These are phyloP conservation scores for Babesia microti DNA, from an alignment of 169 alveolate species.

Conservation along the genomic window DNA sequence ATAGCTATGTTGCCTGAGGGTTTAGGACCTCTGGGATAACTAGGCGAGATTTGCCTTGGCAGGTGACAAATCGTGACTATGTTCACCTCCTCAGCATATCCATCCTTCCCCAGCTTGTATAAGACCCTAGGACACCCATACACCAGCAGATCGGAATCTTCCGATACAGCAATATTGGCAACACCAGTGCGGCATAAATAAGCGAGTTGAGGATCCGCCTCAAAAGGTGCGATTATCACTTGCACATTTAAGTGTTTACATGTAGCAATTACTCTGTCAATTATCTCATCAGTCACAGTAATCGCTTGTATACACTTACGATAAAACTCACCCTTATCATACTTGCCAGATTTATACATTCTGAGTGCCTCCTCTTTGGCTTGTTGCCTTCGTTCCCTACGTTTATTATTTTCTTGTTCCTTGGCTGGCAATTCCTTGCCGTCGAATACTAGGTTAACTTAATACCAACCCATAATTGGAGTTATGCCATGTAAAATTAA, in stretches of 20 bases:
- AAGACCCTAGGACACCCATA: slow-evolving; percentile 83
- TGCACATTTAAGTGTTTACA: slow-evolving; percentile 60
- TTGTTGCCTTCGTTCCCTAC: slow-evolving; percentile 55
- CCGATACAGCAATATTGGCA: slow-evolving; percentile 76
- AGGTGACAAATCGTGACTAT: background rate
- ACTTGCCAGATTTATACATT: slow-evolving; percentile 37
- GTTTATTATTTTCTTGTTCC: slow-evolving; percentile 42
- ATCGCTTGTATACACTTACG: slow-evolving; percentile 63
- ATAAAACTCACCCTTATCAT: slow-evolving; percentile 39
- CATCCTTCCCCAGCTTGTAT: slow-evolving; percentile 62
- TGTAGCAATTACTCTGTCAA: slow-evolving; percentile 38
- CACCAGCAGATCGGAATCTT: slow-evolving; percentile 88
- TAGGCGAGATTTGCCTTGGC: background rate
- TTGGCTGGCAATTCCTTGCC: slow-evolving; percentile 69
- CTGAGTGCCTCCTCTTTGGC: slow-evolving; percentile 57
- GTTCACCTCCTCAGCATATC: slow-evolving; percentile 51
- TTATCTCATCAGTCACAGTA: slow-evolving; percentile 55
- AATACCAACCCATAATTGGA: slow-evolving; percentile 55
- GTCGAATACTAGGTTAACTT: slow-evolving; percentile 53
- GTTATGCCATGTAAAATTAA: slow-evolving; percentile 30
- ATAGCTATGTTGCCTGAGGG: slow-evolving; percentile 30
- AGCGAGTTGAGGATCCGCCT: slow-evolving; percentile 96
- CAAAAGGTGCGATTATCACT: slow-evolving; percentile 92
- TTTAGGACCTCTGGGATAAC: slow-evolving; percentile 10
- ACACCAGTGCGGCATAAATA: slow-evolving; percentile 79